A percentile compares a stretch with the other conserved stretches of the same genome.
These are phyloP conservation scores for Tolypocladium tropicale DNA, from an alignment of 2,329 filamentous ascomycete species.

Conservation along the genomic window DNA sequence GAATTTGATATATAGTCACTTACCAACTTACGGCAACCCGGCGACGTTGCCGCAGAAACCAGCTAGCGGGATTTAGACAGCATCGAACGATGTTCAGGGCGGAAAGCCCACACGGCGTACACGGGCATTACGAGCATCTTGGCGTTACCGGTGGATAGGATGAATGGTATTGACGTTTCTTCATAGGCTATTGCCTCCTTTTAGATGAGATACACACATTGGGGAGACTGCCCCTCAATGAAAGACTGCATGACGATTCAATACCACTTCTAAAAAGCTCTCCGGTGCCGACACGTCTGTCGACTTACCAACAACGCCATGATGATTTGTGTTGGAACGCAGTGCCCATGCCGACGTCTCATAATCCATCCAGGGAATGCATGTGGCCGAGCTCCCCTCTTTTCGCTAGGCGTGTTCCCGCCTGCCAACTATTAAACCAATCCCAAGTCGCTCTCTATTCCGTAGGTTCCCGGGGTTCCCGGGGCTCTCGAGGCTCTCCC, in stretches of 20 bases:
- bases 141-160: constrained; percentile 28
- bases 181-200: constrained; percentile 12
- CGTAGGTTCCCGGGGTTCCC: constrained; percentile 20
- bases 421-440: background rate
- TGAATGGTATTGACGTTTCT: constrained; percentile 17
- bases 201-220: constrained; percentile 3
- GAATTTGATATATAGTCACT: constrained; percentile 38
- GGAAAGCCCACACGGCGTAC: constrained; percentile 19
- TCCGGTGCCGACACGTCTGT: constrained; percentile 18
- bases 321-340: constrained; percentile 21
- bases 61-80: constrained; percentile 33
- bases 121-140: constrained; percentile 24
- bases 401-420: background rate
- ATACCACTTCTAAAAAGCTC: constrained; percentile 22
- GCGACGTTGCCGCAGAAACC: constrained; percentile 51
- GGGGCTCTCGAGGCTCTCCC: constrained; percentile 35
- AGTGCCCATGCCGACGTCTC: constrained; percentile 18
- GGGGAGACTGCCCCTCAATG: background rate
- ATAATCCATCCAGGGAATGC: constrained; percentile 10
- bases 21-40: constrained; percentile 49
- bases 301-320: constrained; percentile 27
- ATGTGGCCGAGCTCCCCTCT: constrained; percentile 4
- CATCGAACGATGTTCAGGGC: constrained; percentile 17
- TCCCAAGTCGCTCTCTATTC: constrained; percentile 17
- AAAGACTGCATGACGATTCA: constrained; percentile 17